Evolutionary conservation across 768 basidiomycete species (phyloP), one percentile per base, ranked within the genome.

Genomic region (Phylloporus rhodoxanthus): DNA sequence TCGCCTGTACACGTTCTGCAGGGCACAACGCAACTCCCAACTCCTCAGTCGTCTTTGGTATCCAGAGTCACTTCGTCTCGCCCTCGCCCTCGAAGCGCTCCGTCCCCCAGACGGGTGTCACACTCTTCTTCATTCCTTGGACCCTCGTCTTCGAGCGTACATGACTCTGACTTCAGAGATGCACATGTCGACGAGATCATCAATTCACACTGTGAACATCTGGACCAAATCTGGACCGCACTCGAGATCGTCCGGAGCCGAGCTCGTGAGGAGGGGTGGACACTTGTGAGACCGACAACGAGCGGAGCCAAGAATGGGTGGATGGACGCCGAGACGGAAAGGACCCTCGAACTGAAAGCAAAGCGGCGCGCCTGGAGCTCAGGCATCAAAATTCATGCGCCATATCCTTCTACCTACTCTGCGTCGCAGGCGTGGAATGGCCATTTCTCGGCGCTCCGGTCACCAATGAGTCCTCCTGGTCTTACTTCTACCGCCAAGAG

Each of bases 341-440:
- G 36, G 14, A 64, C 79, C 6, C 68, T 87, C 20, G 82, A 84
- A 61, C 71, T 78, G 34, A 76, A 76, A 53, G 77, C 79, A 29
- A 73, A 78, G 33, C 73, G 86, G 26, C 72, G 84, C 9, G 85
- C 85, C 7, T 88, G 85, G 85, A 72, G 79, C 47, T 79, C 78
- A 53, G 70, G 75, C 30, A 72, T 74, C 17, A 71, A 77, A 51
- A 59, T 74, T 43, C 66, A 68, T 43, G 59, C 64, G 1, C 60
- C 60, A 2, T 66, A 64, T 51, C 25, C 52, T 17, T 51, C 46
- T 14, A n/a, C 40, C 17, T 43, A 30, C 39, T 42, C 32, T 19
- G 14, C 34, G 1, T 33, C 23, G 20, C 61, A 40, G 46, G 53
- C 49, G 21, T 64, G 67, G 66, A 46, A 52, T 15, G 54, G 57